Evolutionary conservation across 2,329 filamentous ascomycete species (phyloP), one percentile per base, ranked within the genome.

Genomic region (Fusarium decemcellulare): DNA sequence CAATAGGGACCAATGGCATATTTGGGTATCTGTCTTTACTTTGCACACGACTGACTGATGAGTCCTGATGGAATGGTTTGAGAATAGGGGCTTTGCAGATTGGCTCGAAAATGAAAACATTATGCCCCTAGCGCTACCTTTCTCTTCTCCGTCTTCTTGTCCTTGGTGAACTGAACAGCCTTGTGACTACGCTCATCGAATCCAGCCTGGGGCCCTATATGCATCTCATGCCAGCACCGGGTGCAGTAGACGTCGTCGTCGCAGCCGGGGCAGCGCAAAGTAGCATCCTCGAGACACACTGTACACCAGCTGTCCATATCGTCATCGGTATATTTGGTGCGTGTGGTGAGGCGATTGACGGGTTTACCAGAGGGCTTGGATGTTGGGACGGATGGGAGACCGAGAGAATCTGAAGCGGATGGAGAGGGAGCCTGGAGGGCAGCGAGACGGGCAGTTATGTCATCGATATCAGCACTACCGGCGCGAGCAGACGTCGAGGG

Each of bases 151-250:
- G 73, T 75, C 62, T 76, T 76, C 50, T 59, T 73, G 11, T 74
- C 77, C 75, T 74, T 82, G 40, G 79, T 81, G 74, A 88, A 91
- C 67, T 86, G 86, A 52, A 92, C 87, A 68, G 91, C 92, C 69
- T 85, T 85, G 74, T 97, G 94, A 1, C 83, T 86, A 61, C 87
- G 83, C 77, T 94, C 92, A 62, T 95, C 93, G 50, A 87, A 90
- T 1, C 89, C 90, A 0, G 92, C 93, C 46, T 85, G 83, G 1
- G 90, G 89, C 0, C 92, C 91, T 36, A 88, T 82, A 74, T 97
- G 94, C 78, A 94, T 93, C 75, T 95, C 93, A 63, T 85, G 87
- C 93, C 93, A 97, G 82, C 94, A 97, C 15, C 87, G 83, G 23
- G 85, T 83, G 77, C 94, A 97, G 76, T 95, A 97, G 42, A 93